Base-by-base conservation (phyloP, 495 filamentous ascomycete species). In the Podospora fimiseda region DNA sequence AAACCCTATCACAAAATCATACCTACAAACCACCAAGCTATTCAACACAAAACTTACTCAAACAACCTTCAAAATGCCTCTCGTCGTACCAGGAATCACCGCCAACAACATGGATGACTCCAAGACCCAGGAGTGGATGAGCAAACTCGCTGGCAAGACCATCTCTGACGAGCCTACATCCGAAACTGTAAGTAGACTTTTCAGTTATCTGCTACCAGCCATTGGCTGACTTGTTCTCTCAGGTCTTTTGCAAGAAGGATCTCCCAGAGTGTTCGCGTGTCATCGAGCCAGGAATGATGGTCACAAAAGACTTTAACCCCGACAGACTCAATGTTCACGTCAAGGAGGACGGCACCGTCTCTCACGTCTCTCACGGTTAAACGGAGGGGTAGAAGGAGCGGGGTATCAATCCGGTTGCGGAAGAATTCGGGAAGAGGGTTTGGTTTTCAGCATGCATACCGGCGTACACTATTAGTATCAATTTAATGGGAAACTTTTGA, bases 141-240 rank as follows among this genome's bases (percentile, higher is more conserved):
- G 75, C 66, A 88, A 89, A 76, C 73, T 92, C 14, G 80, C 84
- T 47, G 87, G 88, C 54, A 91, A 91, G 82, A 88, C 80, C 4
- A 56, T 76, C 4, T 61, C 58, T 14, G 74, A 78, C 0, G 55
- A 63, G 22, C 42, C 60, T n/a, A 66, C 71, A 2, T 64, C 58
- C 41, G 74, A 75, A 57, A 76, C 71, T 18, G 74, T 75, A 53
- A 20, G 73, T 60, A 6, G 18, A 14, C 40, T 40, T 21, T 6
- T 52, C 22, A 1, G 43, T 9, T 5, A 22, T 51, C 21, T 15
- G 5, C 14, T 24, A 1, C 4, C 6, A 24, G 27, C 18, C 42
- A 27, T 14, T 6, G 53, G 36, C 61, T 55, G 30, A 50, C 13
- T 19, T 16, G 9, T 33, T 16, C 19, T 15, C 14, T 37, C 23